A percentile compares a stretch with the other conserved stretches of the same genome.
Conservation (phyloP, 192 early-diverging fungal species). For the Pilaira anomala region DNA sequence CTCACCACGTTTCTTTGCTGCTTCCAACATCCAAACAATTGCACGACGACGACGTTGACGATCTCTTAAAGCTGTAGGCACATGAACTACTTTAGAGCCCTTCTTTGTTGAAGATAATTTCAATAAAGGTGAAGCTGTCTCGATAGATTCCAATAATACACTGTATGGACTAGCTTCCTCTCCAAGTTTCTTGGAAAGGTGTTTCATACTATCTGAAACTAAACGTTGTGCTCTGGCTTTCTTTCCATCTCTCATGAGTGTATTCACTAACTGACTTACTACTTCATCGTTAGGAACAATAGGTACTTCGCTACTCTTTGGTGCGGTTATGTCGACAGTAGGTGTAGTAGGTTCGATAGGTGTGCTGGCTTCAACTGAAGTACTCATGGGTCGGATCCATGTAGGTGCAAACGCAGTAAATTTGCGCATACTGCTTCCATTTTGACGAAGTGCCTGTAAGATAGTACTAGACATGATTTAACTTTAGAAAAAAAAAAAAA, state of each 20-base stretch:
- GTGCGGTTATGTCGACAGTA: background rate
- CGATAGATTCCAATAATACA: constrained; percentile 69
- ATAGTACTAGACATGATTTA: constrained; percentile 4
- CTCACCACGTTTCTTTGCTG: constrained; percentile 60
- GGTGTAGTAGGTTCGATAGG: background rate
- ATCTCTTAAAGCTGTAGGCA: constrained; percentile 75
- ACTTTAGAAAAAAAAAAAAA: background rate
- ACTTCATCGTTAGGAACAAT: constrained; percentile 54
- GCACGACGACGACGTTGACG: constrained; percentile 73
- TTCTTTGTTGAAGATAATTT: constrained; percentile 66
- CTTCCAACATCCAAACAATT: constrained; percentile 85
- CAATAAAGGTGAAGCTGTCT: constrained; percentile 71
- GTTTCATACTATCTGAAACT: constrained; percentile 61
- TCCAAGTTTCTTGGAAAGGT: constrained; percentile 56
- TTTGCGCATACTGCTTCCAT: background rate
- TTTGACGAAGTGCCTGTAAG: constrained; percentile 11
- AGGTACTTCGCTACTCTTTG: background rate
- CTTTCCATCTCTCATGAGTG: constrained; percentile 90
- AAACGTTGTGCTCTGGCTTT: constrained; percentile 73
- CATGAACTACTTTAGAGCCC: constrained; percentile 78
- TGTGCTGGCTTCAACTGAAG: background rate
- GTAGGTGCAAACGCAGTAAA: constrained; percentile 2
- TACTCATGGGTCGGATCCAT: constrained; percentile 5
- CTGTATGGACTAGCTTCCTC: constrained; percentile 54
- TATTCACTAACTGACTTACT: constrained; percentile 78